Evolutionary conservation across 257 asterid genomes (phyloP).

Genomic region (Nicotiana tomentosiformis): DNA sequence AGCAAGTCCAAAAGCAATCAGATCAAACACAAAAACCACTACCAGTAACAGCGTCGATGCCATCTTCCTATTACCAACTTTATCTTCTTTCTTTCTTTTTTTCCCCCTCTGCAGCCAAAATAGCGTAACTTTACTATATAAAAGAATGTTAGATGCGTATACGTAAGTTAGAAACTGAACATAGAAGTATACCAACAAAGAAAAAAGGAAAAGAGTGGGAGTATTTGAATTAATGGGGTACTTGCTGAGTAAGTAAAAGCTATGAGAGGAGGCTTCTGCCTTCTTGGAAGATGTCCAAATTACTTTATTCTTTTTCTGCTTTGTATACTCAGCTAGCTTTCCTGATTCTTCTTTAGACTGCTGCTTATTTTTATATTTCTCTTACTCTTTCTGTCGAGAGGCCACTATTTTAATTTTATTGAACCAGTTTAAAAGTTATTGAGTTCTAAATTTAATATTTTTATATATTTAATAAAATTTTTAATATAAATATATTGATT

Average conservation of each 20-base stretch:
- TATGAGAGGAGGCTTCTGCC: background rate
- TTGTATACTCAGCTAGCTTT: background rate
- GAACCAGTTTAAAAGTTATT: too few species aligned
- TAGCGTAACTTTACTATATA: too few species aligned
- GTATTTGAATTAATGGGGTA: background rate
- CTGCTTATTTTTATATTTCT: background rate
- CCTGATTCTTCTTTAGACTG: background rate
- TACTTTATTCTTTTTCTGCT: background rate
- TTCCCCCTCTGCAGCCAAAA: background rate
- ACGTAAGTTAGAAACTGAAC: background rate
- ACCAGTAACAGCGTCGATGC: constrained; percentile 49
- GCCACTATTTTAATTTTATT: too few species aligned
- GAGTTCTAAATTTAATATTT: too few species aligned
- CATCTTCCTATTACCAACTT: constrained; percentile 21
- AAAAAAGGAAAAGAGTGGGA: background rate
- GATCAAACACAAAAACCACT: constrained; percentile 48
- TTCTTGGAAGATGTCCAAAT: background rate
- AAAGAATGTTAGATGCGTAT: background rate
- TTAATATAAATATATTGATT: too few species aligned
- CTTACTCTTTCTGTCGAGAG: too few species aligned
- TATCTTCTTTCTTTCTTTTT: background rate
- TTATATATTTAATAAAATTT: too few species aligned
- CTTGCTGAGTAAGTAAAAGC: background rate
- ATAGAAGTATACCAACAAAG: background rate
- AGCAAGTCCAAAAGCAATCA: constrained; percentile 78